A percentile compares a stretch with the other conserved stretches of the same genome.
Conservation (phyloP, 2,329 filamentous ascomycete species). For the Hirsutella rhossiliensis region DNA sequence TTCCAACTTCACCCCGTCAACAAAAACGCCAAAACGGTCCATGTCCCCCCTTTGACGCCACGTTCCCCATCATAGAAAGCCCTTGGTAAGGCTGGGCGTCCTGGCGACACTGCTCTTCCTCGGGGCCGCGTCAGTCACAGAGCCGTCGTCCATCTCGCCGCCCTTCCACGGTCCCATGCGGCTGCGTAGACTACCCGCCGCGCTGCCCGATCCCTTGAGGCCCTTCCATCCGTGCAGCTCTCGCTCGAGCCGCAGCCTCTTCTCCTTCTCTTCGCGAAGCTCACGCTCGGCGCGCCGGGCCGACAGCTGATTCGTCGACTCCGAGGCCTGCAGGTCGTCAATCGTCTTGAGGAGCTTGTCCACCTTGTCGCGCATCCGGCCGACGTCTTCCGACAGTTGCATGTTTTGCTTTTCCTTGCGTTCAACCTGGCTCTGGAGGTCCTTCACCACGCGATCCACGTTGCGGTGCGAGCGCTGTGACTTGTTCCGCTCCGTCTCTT, state of each 20-base stretch:
- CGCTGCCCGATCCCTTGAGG: conserved; percentile 39
- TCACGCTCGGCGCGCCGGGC: conserved; percentile 83
- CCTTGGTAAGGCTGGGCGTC: conserved; percentile 60
- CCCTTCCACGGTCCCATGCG: conserved; percentile 20
- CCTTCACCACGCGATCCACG: conserved; percentile 86
- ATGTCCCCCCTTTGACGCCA: not conserved
- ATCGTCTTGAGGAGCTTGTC: conserved; percentile 83
- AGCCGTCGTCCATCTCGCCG: conserved; percentile 27
- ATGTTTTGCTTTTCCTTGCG: conserved; percentile 80
- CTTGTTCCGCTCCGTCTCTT: conserved; percentile 66
- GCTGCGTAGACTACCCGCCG: conserved; percentile 30
- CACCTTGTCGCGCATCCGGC: conserved; percentile 78
- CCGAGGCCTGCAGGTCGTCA: conserved; percentile 82
- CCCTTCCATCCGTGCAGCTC: conserved; percentile 81
- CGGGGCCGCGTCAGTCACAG: conserved; percentile 41
- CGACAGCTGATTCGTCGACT: conserved; percentile 69
- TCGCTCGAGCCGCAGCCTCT: conserved; percentile 66
- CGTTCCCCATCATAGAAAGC: conserved; percentile 48
- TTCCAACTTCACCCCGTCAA: no score
- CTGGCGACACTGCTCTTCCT: conserved; percentile 55
- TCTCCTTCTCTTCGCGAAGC: conserved; percentile 79
- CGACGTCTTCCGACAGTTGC: conserved; percentile 72
- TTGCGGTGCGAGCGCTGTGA: conserved; percentile 83
- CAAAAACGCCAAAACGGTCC: not conserved
- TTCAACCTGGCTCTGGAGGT: conserved; percentile 83